These are phyloP conservation scores for Ogataea paradorogensis DNA, from an alignment of 805 yeast species.

Conservation along the genomic window DNA sequence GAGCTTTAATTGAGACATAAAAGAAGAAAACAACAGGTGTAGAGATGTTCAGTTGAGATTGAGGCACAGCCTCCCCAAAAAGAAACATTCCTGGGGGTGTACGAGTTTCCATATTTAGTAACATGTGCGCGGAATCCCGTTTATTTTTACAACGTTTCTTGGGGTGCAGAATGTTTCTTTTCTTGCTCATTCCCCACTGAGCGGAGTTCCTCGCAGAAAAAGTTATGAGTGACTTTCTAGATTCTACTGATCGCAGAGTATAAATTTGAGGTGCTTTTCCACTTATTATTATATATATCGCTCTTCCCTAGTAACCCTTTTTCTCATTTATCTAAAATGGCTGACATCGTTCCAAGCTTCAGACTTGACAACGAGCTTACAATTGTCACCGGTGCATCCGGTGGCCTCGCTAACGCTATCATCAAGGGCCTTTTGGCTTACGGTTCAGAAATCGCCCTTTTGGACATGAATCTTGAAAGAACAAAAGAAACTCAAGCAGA, in stretches of 20 bases:
- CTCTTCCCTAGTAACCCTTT: background rate
- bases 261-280: background rate
- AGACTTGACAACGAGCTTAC: constrained; percentile 71
- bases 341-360: constrained; percentile 52
- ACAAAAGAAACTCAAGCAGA: constrained; percentile 54
- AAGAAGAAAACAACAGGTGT: constrained; percentile 3
- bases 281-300: too few relatives aligned
- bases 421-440: constrained; percentile 68
- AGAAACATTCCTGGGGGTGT: background rate
- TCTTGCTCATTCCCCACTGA: constrained; percentile 4
- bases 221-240: constrained; percentile 1
- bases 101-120: background rate
- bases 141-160: background rate
- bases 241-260: background rate
- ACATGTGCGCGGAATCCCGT: constrained; percentile 7
- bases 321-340: constrained; percentile 15
- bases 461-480: constrained; percentile 64
- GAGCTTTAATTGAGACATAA: constrained; percentile 12
- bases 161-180: constrained; percentile 4
- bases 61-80: background rate
- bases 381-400: constrained; percentile 78
- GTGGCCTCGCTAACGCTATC: constrained; percentile 67
- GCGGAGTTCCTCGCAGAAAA: constrained; percentile 7
- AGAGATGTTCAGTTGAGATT: too few relatives aligned
- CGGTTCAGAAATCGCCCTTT: constrained; percentile 73